Evolutionary conservation across 2,329 filamentous ascomycete species (phyloP).

Genomic region (Polychaeton citri): DNA sequence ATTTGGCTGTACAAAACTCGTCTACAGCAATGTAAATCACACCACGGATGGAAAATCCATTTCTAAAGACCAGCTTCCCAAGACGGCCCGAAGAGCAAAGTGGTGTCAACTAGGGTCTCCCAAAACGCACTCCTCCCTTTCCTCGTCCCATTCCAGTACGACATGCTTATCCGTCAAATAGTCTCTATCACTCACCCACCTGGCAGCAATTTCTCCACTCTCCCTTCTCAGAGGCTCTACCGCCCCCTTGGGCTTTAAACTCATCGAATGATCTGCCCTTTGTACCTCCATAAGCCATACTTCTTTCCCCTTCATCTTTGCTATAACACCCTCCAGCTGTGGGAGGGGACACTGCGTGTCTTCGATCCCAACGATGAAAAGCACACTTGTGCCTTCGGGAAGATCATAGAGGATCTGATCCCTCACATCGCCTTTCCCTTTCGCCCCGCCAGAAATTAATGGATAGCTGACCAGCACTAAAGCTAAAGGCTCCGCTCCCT

Average conservation of each 20-base stretch:
- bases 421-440: conserved; percentile 14
- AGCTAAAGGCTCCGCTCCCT: neutral
- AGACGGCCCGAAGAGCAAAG: no score
- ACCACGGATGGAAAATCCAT: no score
- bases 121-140: conserved; percentile 5
- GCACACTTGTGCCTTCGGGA: conserved; percentile 15
- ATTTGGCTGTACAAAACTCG: no score
- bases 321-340: conserved; percentile 17
- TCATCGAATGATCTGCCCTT: conserved; percentile 30
- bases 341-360: conserved; percentile 23
- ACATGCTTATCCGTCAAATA: conserved; percentile 5
- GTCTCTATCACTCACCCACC: conserved; percentile 18
- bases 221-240: conserved; percentile 18
- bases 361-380: conserved; percentile 27
- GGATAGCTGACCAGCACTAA: conserved; percentile 30
- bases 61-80: no score
- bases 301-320: conserved; percentile 23
- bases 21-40: no score
- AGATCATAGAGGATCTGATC: conserved; percentile 27
- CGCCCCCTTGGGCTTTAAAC: conserved; percentile 15
- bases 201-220: conserved; percentile 21
- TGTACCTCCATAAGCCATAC: conserved; percentile 24
- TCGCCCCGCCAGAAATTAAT: conserved; percentile 21
- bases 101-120: neutral
- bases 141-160: conserved; percentile 6